A percentile compares a stretch with the other conserved stretches of the same genome.
Evolutionary conservation across 805 yeast species (phyloP).

Genomic region (Candida rishiriensis): DNA sequence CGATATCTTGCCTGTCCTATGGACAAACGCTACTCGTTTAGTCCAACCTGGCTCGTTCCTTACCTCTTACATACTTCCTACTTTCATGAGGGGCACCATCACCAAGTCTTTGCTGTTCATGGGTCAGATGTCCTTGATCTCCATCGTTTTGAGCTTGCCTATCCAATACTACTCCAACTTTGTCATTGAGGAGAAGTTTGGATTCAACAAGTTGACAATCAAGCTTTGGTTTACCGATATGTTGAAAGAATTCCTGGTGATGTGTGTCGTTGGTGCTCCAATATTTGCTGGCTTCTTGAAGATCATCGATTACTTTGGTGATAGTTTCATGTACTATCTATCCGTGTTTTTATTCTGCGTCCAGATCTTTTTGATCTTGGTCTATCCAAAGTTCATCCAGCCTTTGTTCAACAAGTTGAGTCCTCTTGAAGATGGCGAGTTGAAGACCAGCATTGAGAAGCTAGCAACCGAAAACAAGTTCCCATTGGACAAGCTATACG

Average conservation of each 20-base stretch:
- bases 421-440: conserved; percentile 86
- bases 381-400: conserved; percentile 81
- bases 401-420: conserved; percentile 91
- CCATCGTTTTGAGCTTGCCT: conserved; percentile 61
- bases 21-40: conserved; percentile 46
- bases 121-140: conserved; percentile 43
- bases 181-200: conserved; percentile 86
- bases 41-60: conserved; percentile 13
- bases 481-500: conserved; percentile 83
- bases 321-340: conserved; percentile 74
- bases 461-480: conserved; percentile 72
- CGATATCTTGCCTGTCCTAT: conserved; percentile 61
- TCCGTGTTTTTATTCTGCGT: conserved; percentile 67
- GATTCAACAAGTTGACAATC: conserved; percentile 83
- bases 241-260: conserved; percentile 54
- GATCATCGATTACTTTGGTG: conserved; percentile 76
- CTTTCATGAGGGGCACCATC: conserved; percentile 47
- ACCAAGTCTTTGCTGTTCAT: conserved; percentile 69
- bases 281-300: conserved; percentile 70
- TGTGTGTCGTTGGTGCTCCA: conserved; percentile 64
- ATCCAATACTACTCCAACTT: conserved; percentile 71
- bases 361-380: conserved; percentile 69
- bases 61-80: conserved; percentile 24
- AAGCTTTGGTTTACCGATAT: conserved; percentile 70
- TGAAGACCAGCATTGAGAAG: conserved; percentile 73